phyloP scores from a whole-genome alignment of 1,284 basidiomycete genomes.

The Rhodotorula sp. region DNA sequence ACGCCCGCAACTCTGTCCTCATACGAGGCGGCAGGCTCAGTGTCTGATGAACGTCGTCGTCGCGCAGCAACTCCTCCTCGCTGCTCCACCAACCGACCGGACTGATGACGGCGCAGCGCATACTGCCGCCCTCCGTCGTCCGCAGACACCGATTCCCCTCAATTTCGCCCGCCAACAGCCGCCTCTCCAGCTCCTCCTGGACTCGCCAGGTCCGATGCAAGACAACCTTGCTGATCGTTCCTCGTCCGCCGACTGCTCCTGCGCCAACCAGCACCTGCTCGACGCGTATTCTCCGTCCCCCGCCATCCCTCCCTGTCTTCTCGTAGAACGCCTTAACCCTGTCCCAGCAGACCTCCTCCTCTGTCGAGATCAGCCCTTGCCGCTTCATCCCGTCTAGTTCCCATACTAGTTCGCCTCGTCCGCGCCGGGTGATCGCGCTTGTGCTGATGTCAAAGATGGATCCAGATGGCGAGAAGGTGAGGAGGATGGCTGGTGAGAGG shows the following conservation, averaged over 20 bases:
- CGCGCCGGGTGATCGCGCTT: constrained; percentile 24
- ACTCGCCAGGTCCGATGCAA: constrained; percentile 31
- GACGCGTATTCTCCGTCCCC: constrained; percentile 67
- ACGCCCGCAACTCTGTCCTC: constrained; percentile 45
- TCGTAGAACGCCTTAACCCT: constrained; percentile 58
- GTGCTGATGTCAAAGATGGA: constrained; percentile 23
- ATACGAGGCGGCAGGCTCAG: constrained; percentile 59
- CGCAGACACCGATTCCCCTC: constrained; percentile 27
- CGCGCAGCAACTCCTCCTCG: constrained; percentile 58
- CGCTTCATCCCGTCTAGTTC: constrained; percentile 32
- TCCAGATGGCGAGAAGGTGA: constrained; percentile 61
- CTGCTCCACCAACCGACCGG: constrained; percentile 71
- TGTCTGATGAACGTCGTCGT: constrained; percentile 51
- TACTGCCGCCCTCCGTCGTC: background rate
- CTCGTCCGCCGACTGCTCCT: constrained; percentile 15
- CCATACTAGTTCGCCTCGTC: constrained; percentile 34
- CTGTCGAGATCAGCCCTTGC: constrained; percentile 34
- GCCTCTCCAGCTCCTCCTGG: constrained; percentile 33
- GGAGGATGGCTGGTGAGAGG: constrained; percentile 84
- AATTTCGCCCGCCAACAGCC: constrained; percentile 12
- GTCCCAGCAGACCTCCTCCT: constrained; percentile 51
- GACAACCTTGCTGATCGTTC: constrained; percentile 34
- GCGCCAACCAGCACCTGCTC: constrained; percentile 64
- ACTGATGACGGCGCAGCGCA: constrained; percentile 14
- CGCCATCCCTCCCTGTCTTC: constrained; percentile 18